These are phyloP conservation scores for Fraxinus excelsior DNA, from an alignment of 257 asterid species.

Conservation along the genomic window DNA sequence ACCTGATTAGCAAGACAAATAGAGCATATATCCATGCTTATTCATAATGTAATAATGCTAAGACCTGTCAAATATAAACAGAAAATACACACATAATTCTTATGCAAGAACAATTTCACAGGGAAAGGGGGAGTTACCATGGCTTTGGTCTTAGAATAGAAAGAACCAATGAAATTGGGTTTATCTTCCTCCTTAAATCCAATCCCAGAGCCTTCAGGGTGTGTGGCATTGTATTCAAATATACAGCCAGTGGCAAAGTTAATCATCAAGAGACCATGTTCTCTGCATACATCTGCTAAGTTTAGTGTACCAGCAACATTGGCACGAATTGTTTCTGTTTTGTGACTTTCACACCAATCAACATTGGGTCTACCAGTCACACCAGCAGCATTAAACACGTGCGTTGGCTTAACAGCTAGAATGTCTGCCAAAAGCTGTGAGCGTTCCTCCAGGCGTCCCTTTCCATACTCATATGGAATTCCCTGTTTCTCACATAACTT, in stretches of 20 bases:
- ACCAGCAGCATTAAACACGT: slow-evolving; percentile 35
- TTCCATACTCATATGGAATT: slow-evolving; percentile 26
- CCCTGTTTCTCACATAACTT: slow-evolving; percentile 30
- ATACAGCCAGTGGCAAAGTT: slow-evolving; percentile 33
- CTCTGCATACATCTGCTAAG: slow-evolving; percentile 31
- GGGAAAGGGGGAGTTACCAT: slow-evolving; percentile 22
- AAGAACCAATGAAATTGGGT: slow-evolving; percentile 30
- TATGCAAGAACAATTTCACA: too few species aligned
- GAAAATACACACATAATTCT: not conserved
- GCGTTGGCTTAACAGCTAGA: slow-evolving; percentile 26
- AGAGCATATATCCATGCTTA: not conserved
- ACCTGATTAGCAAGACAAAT: slow-evolving; percentile 17
- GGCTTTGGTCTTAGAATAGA: slow-evolving; percentile 37
- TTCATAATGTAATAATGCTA: too few species aligned
- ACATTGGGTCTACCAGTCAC: slow-evolving; percentile 34
- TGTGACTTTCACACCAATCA: slow-evolving; percentile 34
- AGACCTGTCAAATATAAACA: not conserved
- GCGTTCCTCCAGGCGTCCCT: slow-evolving; percentile 30
- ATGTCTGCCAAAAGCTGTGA: slow-evolving; percentile 28
- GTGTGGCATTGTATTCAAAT: slow-evolving; percentile 27
- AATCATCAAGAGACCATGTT: slow-evolving; percentile 26
- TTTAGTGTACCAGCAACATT: slow-evolving; percentile 29
- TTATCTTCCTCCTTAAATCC: slow-evolving; percentile 32
- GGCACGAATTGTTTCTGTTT: slow-evolving; percentile 32
- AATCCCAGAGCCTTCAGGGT: slow-evolving; percentile 29